A percentile compares a stretch with the other conserved stretches of the same genome.
These are phyloP conservation scores for Emmonsiellopsis sp. DNA, from an alignment of 2,329 filamentous ascomycete species.

Conservation along the genomic window DNA sequence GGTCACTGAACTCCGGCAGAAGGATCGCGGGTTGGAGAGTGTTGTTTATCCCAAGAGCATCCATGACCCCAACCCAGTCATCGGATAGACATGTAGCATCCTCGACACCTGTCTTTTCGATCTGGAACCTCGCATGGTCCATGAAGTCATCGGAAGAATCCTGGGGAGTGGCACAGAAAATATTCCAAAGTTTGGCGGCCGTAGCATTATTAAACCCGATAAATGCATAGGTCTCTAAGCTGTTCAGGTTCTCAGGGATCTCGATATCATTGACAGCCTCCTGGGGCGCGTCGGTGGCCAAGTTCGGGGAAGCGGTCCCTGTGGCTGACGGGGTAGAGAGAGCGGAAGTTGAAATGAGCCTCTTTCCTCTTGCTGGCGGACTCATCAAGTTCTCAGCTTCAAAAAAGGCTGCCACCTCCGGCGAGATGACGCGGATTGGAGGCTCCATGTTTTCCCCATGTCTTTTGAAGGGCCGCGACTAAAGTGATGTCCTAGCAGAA, in stretches of 20 bases:
- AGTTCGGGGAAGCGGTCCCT: background rate
- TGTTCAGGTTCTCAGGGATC: background rate
- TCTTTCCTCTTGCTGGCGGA: too few species aligned
- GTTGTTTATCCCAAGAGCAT: background rate
- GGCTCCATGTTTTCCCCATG: too few species aligned
- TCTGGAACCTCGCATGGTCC: background rate
- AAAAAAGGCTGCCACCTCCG: too few species aligned
- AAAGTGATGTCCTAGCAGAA: too few species aligned
- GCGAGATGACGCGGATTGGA: too few species aligned
- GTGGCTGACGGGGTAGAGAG: background rate
- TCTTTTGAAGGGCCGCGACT: too few species aligned
- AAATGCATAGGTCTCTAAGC: background rate
- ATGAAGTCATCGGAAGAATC: background rate
- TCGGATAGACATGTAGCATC: background rate
- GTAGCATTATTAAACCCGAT: background rate
- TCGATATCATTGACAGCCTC: background rate
- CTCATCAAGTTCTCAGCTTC: too few species aligned
- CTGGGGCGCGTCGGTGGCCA: background rate
- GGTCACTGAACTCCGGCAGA: conserved; percentile 1
- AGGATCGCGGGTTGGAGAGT: background rate
- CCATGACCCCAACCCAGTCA: background rate
- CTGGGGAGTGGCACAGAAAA: background rate
- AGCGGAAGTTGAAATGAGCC: background rate
- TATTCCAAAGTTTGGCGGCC: background rate
- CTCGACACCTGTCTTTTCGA: background rate